Conservation (phyloP, 352 stramenopile species). For the Pythium scleroteichum region DNA sequence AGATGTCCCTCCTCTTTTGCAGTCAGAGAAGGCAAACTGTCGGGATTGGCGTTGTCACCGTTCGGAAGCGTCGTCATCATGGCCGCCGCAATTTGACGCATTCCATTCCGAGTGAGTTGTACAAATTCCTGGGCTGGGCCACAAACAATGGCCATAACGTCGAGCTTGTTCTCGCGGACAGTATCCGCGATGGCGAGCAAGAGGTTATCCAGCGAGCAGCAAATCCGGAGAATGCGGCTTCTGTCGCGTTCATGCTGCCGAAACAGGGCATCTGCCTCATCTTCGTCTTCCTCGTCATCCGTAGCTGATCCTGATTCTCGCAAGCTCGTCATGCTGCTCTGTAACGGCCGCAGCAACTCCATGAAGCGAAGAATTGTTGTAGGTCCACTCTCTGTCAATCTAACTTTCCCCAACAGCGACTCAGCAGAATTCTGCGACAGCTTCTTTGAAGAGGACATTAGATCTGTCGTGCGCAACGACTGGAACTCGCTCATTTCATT, state of each 20-base stretch:
- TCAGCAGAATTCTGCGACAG: background rate
- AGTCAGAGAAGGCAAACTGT: slow-evolving; percentile 16
- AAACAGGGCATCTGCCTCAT: slow-evolving; percentile 10
- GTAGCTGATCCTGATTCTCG: slow-evolving; percentile 32
- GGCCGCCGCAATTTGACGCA: slow-evolving; percentile 40
- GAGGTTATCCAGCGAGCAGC: slow-evolving; percentile 68
- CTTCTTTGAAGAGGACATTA: no score
- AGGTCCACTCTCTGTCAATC: background rate
- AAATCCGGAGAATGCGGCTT: slow-evolving; percentile 63
- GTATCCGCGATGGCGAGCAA: slow-evolving; percentile 49
- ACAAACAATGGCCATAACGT: slow-evolving; percentile 40
- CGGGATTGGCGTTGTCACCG: background rate
- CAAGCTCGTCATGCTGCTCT: slow-evolving; percentile 41
- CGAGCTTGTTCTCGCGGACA: slow-evolving; percentile 50
- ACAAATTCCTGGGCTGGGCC: slow-evolving; percentile 45
- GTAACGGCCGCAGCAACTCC: slow-evolving; percentile 52
- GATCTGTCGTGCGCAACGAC: no score
- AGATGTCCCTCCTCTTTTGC: slow-evolving; percentile 24
- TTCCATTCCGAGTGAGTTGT: slow-evolving; percentile 47
- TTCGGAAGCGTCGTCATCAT: slow-evolving; percentile 17
- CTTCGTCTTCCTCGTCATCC: slow-evolving; percentile 38
- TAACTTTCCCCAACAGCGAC: background rate
- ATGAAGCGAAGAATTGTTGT: slow-evolving; percentile 34
- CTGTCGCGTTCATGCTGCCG: slow-evolving; percentile 47
- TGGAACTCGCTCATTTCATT: slow-evolving; percentile 32